Base-by-base conservation (phyloP, 345 rosid genomes). In the Hypericum perforatum region DNA sequence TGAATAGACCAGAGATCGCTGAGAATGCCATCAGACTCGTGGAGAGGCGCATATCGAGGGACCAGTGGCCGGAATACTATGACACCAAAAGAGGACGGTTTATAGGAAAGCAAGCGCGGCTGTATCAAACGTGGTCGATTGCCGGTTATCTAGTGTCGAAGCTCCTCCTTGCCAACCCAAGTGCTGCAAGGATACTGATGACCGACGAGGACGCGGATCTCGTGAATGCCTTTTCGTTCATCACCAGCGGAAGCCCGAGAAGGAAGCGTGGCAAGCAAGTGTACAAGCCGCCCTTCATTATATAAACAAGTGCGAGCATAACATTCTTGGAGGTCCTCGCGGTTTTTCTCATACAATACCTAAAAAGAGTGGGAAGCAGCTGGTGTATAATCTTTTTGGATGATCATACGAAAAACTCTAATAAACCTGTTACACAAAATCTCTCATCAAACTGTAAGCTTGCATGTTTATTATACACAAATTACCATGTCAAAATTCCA, bases 241-340 rank as follows among this genome's bases (percentile, higher is more conserved):
- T 52, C 41, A 52, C 38, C 55, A 13, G 55, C 38, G 55, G 41
- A 14, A 52, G 38, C 55, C 45, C 22, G 5, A 57, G 53, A 16
- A 69, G 79, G 45, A 66, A 66, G 63, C 77, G 74, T 0, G 78
- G 78, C 12, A 46, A 14, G 50, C 6, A 76, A 45, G 74, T 60
- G 8, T 49, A 63, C 32, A 73, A 75, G 37, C 81, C 73, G 67
- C 63, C 78, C 41, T 85, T 75, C 76, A 76, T 85, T 11, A 69
- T 82, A 22, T 22, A 4, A 22, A 22, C 32, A 1, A 22, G 32
- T 22, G 32, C 32, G 4, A 22, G 32, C 32, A 22, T 22, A 22
- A 22, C 32, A 22, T 22, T 22, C 32, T 22, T 22, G 32, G 32
- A 22, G 32, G 32, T 22, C 32, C 32, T 22, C 32, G 4, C 4